A percentile compares a stretch with the other conserved stretches of the same genome.
Evolutionary conservation across 192 early-diverging fungal species (phyloP).

Genomic region (Coemansia interrupta): DNA sequence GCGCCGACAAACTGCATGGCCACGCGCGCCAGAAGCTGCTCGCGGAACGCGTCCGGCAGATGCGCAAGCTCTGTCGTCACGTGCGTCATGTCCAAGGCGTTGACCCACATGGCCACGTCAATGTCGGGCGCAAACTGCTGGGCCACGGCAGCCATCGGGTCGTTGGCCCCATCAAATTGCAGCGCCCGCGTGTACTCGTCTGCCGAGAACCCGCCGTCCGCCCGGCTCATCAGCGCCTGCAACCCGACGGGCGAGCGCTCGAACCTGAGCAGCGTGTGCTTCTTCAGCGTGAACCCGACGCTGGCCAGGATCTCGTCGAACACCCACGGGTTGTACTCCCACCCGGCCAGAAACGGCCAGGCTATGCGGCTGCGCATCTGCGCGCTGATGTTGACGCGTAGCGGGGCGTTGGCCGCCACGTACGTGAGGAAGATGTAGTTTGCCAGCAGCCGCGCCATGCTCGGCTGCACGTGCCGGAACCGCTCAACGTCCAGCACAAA

Average conservation of each 20-base stretch:
- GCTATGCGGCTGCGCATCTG: slow-evolving; percentile 70
- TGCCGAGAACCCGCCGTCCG: slow-evolving; percentile 6
- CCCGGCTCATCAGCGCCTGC: slow-evolving; percentile 20
- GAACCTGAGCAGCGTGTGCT: slow-evolving; percentile 68
- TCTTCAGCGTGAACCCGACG: slow-evolving; percentile 71
- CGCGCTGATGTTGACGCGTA: slow-evolving; percentile 68
- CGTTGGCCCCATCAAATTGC: slow-evolving; percentile 23
- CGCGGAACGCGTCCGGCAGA: slow-evolving; percentile 35
- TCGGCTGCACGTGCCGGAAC: slow-evolving; percentile 56
- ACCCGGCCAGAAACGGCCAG: slow-evolving; percentile 62
- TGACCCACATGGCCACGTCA: slow-evolving; percentile 54
- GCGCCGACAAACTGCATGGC: slow-evolving; percentile 43
- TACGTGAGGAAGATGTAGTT: slow-evolving; percentile 79
- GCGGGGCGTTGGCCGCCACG: slow-evolving; percentile 60
- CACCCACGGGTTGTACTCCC: slow-evolving; percentile 59
- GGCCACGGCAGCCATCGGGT: slow-evolving; percentile 45
- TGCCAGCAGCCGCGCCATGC: slow-evolving; percentile 53
- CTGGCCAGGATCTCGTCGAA: slow-evolving; percentile 82
- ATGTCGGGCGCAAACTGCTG: slow-evolving; percentile 45
- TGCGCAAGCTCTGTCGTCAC: slow-evolving; percentile 25
- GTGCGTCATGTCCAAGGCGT: slow-evolving; percentile 39
- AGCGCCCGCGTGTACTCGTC: slow-evolving; percentile 32
- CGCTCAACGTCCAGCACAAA: slow-evolving; percentile 86
- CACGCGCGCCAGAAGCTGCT: slow-evolving; percentile 44
- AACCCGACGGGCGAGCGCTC: slow-evolving; percentile 57